Evolutionary conservation across 306 rosid genomes (phyloP), one percentile per base, ranked within the genome.

Genomic region (Castanea sativa): DNA sequence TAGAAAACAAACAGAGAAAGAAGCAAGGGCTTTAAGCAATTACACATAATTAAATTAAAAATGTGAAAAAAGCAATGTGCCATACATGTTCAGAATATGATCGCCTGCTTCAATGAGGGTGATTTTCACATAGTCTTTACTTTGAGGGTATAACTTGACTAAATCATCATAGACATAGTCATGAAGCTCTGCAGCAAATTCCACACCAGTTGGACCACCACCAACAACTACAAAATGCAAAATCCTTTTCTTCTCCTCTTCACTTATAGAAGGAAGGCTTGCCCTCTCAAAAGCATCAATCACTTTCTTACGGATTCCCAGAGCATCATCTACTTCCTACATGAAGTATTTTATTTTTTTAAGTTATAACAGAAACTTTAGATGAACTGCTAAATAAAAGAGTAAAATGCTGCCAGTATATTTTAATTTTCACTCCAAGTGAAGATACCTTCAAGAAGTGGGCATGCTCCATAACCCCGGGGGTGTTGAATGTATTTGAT

Each of bases 121-220:
- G 30, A 95, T 96, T 73, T 89, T 91, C 12, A 93, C 96, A 9
- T 87, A 73, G 19, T 91, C 90, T 79, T 90, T 90, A 1, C 88
- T 87, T 60, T 84, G 88, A 14, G 99, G 99, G 84, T 93, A 96
- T 59, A 96, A 78, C 55, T 82, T 84, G 83, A 81, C 82, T 83
- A 96, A 88, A 86, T 96, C 99, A 57, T 87, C 98, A 18, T 88
- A 90, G 76, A 93, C 91, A 81, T 81, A 96, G 81, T 96, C 99
- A 82, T 93, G 96, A 87, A 96, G 99, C 75, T 89, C 88, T 63
- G 99, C 99, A 64, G 99, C 99, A 81, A 96, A 96, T 85, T 96
- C 99, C 75, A 93, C 99, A 57, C 98, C 99, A 29, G 99, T 91
- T 55, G 99, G 99, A 68, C 99, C 99, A 76, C 99, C 98, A 57